Conservation (phyloP, 805 yeast species). For the Torulaspora gathmanii region DNA sequence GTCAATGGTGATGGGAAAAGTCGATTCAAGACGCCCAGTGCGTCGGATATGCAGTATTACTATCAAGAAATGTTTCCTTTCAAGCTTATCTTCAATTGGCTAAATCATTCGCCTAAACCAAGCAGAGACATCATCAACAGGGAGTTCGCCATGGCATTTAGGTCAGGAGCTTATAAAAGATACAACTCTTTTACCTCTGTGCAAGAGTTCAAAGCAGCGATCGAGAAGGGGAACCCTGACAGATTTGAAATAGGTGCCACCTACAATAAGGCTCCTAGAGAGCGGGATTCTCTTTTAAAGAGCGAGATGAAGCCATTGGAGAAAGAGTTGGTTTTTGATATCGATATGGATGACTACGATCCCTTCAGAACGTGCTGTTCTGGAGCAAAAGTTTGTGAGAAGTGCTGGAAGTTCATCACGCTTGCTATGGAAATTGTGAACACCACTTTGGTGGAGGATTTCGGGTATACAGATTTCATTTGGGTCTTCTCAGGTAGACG, state of each 20-base stretch:
- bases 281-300: constrained; percentile 71
- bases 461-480: constrained; percentile 77
- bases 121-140: constrained; percentile 76
- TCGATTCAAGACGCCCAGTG: constrained; percentile 25
- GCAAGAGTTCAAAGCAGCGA: constrained; percentile 75
- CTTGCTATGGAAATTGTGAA: constrained; percentile 77
- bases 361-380: constrained; percentile 88
- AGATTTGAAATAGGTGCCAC: constrained; percentile 96
- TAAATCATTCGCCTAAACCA: constrained; percentile 77
- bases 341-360: constrained; percentile 96
- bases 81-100: constrained; percentile 77
- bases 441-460: constrained; percentile 70
- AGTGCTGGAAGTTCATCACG: constrained; percentile 91
- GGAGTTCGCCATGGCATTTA: constrained; percentile 88
- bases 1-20: neutral
- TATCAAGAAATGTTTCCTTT: constrained; percentile 73
- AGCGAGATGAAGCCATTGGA: constrained; percentile 71
- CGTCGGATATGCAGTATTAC: constrained; percentile 65
- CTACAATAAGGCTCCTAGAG: constrained; percentile 81
- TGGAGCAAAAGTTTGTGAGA: constrained; percentile 75
- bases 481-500: constrained; percentile 99
- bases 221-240: constrained; percentile 69
- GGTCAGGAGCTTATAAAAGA: constrained; percentile 84
- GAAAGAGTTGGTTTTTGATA: constrained; percentile 92
- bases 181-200: constrained; percentile 67